phyloP scores from a whole-genome alignment of 345 rosid species.

The Cardiospermum halicacabum region DNA sequence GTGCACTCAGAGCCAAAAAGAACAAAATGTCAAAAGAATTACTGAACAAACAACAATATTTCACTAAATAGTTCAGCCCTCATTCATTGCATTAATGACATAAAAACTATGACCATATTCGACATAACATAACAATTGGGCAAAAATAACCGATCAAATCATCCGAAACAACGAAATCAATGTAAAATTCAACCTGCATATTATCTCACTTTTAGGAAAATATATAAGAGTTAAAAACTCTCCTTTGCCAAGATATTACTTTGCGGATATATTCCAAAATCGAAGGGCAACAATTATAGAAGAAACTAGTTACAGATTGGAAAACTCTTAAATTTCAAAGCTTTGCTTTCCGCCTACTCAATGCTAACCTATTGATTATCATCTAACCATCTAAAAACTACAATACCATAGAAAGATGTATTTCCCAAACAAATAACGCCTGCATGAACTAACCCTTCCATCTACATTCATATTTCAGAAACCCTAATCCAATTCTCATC shows the following conservation, averaged over 20 bases:
- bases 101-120: not conserved
- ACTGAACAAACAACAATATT: not conserved
- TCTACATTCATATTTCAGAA: too few species aligned
- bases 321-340: not conserved
- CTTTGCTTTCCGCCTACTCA: not conserved
- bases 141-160: not conserved
- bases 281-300: not conserved
- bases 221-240: not conserved
- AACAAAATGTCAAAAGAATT: not conserved
- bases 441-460: too few species aligned
- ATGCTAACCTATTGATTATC: not conserved
- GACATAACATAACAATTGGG: not conserved
- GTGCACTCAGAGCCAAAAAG: not conserved
- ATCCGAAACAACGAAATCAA: not conserved
- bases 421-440: too few species aligned
- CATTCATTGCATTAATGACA: not conserved
- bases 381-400: not conserved
- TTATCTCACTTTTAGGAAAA: not conserved
- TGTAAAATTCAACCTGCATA: not conserved
- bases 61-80: not conserved
- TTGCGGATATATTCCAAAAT: not conserved
- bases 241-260: not conserved
- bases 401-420: not conserved
- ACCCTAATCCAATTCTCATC: too few species aligned
- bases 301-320: not conserved